These are phyloP conservation scores for Artomyces pyxidatus DNA, from an alignment of 768 basidiomycete genomes.

Conservation along the genomic window DNA sequence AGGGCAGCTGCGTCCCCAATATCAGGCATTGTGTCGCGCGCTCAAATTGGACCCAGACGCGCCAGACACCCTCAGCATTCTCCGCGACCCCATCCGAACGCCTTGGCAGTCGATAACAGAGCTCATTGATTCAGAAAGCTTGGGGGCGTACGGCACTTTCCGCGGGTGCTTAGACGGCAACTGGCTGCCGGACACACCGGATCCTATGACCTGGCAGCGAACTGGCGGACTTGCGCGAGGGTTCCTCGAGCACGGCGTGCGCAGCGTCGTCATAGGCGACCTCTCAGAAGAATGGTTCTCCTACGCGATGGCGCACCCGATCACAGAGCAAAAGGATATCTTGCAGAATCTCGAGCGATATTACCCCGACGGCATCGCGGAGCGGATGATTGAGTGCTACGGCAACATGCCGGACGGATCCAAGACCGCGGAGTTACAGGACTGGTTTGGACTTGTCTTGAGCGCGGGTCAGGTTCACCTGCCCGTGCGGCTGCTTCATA, in stretches of 20 bases:
- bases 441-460: conserved; percentile 50
- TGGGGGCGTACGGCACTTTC: conserved; percentile 57
- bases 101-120: conserved; percentile 44
- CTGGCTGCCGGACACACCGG: conserved; percentile 47
- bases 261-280: conserved; percentile 58
- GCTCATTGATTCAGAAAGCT: conserved; percentile 47
- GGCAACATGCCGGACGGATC: conserved; percentile 32
- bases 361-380: conserved; percentile 42
- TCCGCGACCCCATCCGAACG: conserved; percentile 41
- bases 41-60: conserved; percentile 47
- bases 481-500: conserved; percentile 52
- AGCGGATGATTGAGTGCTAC: conserved; percentile 39
- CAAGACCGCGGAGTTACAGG: conserved; percentile 33
- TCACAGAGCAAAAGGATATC: conserved; percentile 41
- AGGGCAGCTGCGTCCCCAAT: conserved; percentile 50
- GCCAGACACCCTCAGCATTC: conserved; percentile 37
- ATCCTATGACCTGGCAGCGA: conserved; percentile 63
- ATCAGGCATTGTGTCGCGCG: conserved; percentile 49
- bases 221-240: conserved; percentile 48
- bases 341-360: conserved; percentile 52
- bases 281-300: conserved; percentile 72
- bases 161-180: conserved; percentile 53
- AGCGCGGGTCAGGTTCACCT: conserved; percentile 60
- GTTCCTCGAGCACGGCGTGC: conserved; percentile 49
- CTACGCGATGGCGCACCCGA: conserved; percentile 62